Percentiles rank a stretch among this genome's conserved stretches.
phyloP scores from a whole-genome alignment of 441 rosid genomes.

The Populus hybrid region DNA sequence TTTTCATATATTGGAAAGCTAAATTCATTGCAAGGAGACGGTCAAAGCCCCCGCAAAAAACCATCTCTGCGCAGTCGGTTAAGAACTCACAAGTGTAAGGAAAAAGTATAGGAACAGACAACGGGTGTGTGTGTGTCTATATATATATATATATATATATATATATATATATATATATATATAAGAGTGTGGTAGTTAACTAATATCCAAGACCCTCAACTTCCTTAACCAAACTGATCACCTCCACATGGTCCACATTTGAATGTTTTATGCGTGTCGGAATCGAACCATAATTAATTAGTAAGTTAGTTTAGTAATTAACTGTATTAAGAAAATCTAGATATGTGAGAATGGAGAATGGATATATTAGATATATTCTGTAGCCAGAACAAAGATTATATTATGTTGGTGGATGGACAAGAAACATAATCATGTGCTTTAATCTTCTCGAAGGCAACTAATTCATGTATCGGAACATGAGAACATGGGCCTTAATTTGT shows the following conservation, averaged over 20 bases:
- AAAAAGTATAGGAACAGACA: background rate
- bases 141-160: too few species aligned
- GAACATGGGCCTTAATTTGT: conserved; percentile 28
- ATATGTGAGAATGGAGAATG: conserved; percentile 16
- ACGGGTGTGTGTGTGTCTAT: too few species aligned
- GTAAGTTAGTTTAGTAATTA: conserved; percentile 22
- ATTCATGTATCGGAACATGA: conserved; percentile 14
- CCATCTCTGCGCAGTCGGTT: conserved; percentile 8
- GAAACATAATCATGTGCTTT: conserved; percentile 19
- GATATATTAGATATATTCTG: conserved; percentile 29
- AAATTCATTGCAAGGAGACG: conserved; percentile 24
- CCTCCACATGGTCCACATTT: background rate
- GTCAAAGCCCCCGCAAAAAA: conserved; percentile 10
- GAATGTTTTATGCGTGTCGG: conserved; percentile 18
- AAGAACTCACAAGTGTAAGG: background rate
- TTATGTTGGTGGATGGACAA: conserved; percentile 8
- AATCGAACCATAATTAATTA: background rate
- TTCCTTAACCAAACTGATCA: conserved; percentile 1
- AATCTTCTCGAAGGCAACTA: background rate
- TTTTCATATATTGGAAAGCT: background rate
- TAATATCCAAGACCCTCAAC: conserved; percentile 10
- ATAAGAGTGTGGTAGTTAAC: background rate
- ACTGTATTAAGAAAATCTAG: conserved; percentile 18
- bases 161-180: too few species aligned
- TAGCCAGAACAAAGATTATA: conserved; percentile 12